Evolutionary conservation across 2,329 filamentous ascomycete species (phyloP), one percentile per base, ranked within the genome.

Genomic region (Fusarium continuum): DNA sequence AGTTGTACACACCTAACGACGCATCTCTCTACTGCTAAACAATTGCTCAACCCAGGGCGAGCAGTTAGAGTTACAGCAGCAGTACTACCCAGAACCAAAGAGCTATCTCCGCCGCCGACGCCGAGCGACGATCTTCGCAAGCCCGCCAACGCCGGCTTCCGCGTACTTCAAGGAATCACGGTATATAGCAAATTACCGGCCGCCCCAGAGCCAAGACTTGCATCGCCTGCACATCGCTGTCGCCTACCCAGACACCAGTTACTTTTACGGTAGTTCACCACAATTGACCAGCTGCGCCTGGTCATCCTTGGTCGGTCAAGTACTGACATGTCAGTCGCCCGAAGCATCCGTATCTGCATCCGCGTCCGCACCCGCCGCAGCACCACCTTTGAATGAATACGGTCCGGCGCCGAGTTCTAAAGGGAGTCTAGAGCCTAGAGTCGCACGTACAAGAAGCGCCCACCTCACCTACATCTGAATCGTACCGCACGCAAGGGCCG

Each of bases 331-430:
- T 67, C 61, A 69, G 67, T 61, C 62, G 61, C 59, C 68, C 68
- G 68, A 70, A 68, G 52, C 68, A 61, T 70, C 68, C 68, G 68
- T 50, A 57, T 57, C 52, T 57, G 54, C 41, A 61, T 70, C 41
- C 41, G 49, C 41, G 36, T 48, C 47, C 55, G 47, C 68, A 61
- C 67, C 68, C 68, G 68, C 58, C 44, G 41, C 55, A 68, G 63
- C 65, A 69, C 68, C 61, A 70, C 48, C 48, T 68, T 57, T 69
- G 61, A 41, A 70, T 67, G 68, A 54, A 69, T 70, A 64, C 51
- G 43, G 44, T 55, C 56, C 64, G 64, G 65, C 57, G 49, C 55
- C 67, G 65, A 67, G 51, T 48, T 56, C 67, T 56, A 65, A 70
- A 70, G 59, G 23, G 54, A 69, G 67, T 70, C 59, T 69, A 70